Percentiles rank a stretch among this genome's conserved stretches.
These are phyloP conservation scores for Calonectria multiphialidica DNA, from an alignment of 2,329 filamentous ascomycete genomes.

Conservation along the genomic window DNA sequence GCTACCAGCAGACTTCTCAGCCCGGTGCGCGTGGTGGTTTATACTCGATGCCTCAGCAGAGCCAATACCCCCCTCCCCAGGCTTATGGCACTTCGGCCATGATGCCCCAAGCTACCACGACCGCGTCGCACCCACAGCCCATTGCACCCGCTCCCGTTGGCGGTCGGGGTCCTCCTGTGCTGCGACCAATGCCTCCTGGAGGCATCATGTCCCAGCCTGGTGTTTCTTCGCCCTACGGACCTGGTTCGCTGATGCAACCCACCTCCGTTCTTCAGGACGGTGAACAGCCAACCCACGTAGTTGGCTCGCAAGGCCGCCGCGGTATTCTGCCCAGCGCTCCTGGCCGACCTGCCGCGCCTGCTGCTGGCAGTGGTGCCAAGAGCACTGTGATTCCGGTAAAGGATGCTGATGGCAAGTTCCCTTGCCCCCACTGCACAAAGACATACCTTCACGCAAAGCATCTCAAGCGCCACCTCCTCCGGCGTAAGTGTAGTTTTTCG, in stretches of 20 bases:
- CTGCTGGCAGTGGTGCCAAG: conserved; percentile 78
- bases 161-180: conserved; percentile 67
- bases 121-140: conserved; percentile 79
- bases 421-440: conserved; percentile 98
- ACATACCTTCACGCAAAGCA: conserved; percentile 98
- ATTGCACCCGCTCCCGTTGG: conserved; percentile 78
- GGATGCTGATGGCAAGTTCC: conserved; percentile 97
- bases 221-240: conserved; percentile 71
- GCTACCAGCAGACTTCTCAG: conserved; percentile 65
- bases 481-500: conserved; percentile 78
- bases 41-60: conserved; percentile 67
- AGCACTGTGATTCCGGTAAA: conserved; percentile 89
- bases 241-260: conserved; percentile 68
- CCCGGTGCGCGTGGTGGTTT: conserved; percentile 61
- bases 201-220: conserved; percentile 71
- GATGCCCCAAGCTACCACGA: conserved; percentile 75
- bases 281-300: conserved; percentile 87
- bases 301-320: conserved; percentile 92
- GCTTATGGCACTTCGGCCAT: conserved; percentile 70
- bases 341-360: conserved; percentile 82
- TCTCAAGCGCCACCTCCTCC: conserved; percentile 92
- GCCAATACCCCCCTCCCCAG: conserved; percentile 66
- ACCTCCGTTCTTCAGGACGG: conserved; percentile 66
- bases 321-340: conserved; percentile 93
- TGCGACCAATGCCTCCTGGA: conserved; percentile 79